Evolutionary conservation across 2,329 filamentous ascomycete species (phyloP).

Genomic region (Aspergillus tanneri): DNA sequence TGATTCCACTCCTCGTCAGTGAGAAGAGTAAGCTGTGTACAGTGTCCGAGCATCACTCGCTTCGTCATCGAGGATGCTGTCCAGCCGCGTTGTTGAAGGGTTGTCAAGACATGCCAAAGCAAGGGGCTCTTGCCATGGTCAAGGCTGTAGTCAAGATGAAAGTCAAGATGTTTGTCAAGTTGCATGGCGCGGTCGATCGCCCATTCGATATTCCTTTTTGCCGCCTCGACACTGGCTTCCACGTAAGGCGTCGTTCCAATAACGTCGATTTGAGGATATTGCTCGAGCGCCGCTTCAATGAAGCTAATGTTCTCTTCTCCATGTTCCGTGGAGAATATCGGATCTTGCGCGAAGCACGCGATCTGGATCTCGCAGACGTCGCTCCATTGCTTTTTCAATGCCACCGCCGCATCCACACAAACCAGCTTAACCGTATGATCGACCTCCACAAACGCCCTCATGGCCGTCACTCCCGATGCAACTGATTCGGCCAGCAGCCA

Average conservation of each 20-base stretch:
- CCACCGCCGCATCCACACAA: constrained; percentile 58
- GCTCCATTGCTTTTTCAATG: constrained; percentile 56
- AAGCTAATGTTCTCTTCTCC: constrained; percentile 54
- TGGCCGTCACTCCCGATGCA: constrained; percentile 63
- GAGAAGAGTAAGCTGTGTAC: constrained; percentile 64
- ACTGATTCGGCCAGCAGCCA: constrained; percentile 67
- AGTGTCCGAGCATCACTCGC: constrained; percentile 65
- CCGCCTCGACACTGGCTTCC: constrained; percentile 52
- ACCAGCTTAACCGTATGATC: constrained; percentile 60
- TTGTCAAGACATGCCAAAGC: constrained; percentile 55
- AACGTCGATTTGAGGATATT: constrained; percentile 52
- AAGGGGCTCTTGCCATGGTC: constrained; percentile 51
- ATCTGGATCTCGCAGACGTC: constrained; percentile 62
- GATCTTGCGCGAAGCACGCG: constrained; percentile 69
- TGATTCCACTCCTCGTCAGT: constrained; percentile 49
- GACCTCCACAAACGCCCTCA: constrained; percentile 70
- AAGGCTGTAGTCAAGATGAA: constrained; percentile 71
- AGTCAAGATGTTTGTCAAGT: constrained; percentile 60
- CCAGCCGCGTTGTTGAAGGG: constrained; percentile 55
- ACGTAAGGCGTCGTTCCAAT: constrained; percentile 72
- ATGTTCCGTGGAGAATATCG: constrained; percentile 59
- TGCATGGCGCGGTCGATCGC: constrained; percentile 56
- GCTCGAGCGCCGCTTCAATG: constrained; percentile 47
- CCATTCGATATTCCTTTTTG: constrained; percentile 63
- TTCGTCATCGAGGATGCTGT: constrained; percentile 37